These are phyloP conservation scores for Mycena rebaudengoi DNA, from an alignment of 768 basidiomycete species.

Conservation along the genomic window DNA sequence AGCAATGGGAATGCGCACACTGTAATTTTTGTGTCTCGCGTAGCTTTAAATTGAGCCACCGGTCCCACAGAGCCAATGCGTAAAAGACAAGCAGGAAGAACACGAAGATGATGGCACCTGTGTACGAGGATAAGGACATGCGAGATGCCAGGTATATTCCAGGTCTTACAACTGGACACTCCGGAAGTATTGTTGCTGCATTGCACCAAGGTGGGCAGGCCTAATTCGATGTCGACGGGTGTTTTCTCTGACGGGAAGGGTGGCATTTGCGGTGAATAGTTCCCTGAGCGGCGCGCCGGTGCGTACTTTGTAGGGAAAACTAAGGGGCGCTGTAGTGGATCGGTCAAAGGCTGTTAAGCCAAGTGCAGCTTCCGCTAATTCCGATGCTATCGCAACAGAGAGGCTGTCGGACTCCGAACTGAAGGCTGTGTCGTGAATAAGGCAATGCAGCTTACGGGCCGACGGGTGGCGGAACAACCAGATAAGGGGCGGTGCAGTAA, in stretches of 20 bases:
- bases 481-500: too few species aligned
- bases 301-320: too few species aligned
- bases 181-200: constrained; percentile 11
- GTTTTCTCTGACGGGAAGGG: background rate
- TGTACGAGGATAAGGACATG: background rate
- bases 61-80: constrained; percentile 47
- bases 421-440: too few species aligned
- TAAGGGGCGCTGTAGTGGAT: too few species aligned
- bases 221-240: background rate
- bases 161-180: background rate
- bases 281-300: too few species aligned
- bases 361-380: too few species aligned
- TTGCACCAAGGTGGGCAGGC: background rate
- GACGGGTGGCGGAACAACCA: too few species aligned
- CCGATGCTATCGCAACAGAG: too few species aligned
- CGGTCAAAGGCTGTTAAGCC: too few species aligned
- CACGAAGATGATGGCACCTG: constrained; percentile 37
- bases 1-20: background rate
- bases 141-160: background rate
- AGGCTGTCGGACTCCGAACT: too few species aligned
- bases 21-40: constrained; percentile 32
- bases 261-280: constrained; percentile 7
- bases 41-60: constrained; percentile 42
- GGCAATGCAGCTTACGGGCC: too few species aligned
- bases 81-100: constrained; percentile 43